Base-by-base conservation (phyloP, 805 yeast genomes). In the Helenozyma rhizophorensis region DNA sequence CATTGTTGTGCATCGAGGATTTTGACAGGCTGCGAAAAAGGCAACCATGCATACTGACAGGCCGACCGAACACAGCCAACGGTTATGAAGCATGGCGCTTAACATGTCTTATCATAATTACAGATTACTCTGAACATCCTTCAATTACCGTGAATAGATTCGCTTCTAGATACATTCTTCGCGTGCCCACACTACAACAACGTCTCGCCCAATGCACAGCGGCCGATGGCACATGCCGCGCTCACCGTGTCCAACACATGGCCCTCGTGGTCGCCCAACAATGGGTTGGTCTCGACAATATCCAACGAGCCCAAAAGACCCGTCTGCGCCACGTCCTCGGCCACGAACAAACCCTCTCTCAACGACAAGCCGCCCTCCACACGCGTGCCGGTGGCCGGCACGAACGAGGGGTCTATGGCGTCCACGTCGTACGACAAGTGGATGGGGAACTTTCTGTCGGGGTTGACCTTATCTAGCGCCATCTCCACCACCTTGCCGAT, bases 351-450 rank as follows among this genome's bases (percentile, higher is more conserved):
- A 30, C 96, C 97, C 63, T 90, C 98, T 65, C 98, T 77, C 60
- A 90, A 72, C 7, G 96, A 81, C 44, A 90, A 69, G 3, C 98
- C 98, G 44, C 97, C 97, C 58, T 95, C 80, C 11, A 90, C 98
- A 26, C 97, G 90, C 1, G 98, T 93, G 34, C 98, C 98, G 1
- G 98, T 90, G 24, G 97, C 95, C 13, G 96, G 97, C 10, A 93
- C 96, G 54, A 70, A 88, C 41, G 78, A 72, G 29, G 97, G 97
- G 61, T 90, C 98, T 37, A 93, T 81, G 26, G 97, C 97, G 62
- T 90, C 98, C 27, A 90, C 97, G 55, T 90, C 98, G 56, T 89
- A 90, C 17, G 94, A 82, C 45, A 93, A 63, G 66, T 90, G 96
- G 42, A 93, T 72, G 30, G 98, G 97, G 29, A 47, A 46, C 10